Evolutionary conservation across 2,329 filamentous ascomycete genomes (phyloP).

Genomic region (Calonectria hawksworthii): DNA sequence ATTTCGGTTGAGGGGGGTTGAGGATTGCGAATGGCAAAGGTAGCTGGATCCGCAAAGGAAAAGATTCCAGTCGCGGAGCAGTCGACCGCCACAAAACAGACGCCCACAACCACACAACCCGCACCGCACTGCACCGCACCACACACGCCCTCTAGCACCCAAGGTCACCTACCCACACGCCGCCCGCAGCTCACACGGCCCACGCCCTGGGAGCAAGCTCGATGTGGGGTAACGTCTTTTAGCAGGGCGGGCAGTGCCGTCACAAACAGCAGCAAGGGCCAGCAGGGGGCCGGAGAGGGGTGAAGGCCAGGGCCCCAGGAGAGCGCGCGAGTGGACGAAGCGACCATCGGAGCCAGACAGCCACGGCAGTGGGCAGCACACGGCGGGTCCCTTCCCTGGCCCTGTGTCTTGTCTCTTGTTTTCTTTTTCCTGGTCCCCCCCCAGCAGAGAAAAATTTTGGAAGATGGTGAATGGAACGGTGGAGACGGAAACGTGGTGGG

Average conservation of each 20-base stretch:
- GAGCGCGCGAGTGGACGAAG: constrained; percentile 24
- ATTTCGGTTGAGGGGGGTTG: constrained; percentile 37
- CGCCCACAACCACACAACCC: constrained; percentile 20
- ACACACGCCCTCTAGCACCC: constrained; percentile 6
- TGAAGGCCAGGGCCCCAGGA: constrained; percentile 11
- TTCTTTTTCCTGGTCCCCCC: background rate
- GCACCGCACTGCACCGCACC: constrained; percentile 8
- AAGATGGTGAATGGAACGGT: constrained; percentile 14
- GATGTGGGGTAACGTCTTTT: constrained; percentile 46
- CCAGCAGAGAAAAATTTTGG: constrained; percentile 7
- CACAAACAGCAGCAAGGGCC: constrained; percentile 43
- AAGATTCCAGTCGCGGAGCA: constrained; percentile 48
- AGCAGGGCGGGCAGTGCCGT: constrained; percentile 47
- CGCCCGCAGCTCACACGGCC: constrained; percentile 40
- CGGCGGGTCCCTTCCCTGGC: constrained; percentile 4
- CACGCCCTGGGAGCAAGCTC: constrained; percentile 38
- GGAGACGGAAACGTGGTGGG: constrained; percentile 18
- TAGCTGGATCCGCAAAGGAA: constrained; percentile 43
- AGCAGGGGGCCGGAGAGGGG: constrained; percentile 37
- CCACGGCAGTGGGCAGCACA: constrained; percentile 5
- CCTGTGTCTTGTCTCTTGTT: background rate
- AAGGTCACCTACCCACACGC: constrained; percentile 35
- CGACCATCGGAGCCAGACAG: constrained; percentile 7
- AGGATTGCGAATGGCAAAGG: constrained; percentile 39
- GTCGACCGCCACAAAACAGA: constrained; percentile 45